Conservation (phyloP, 768 basidiomycete species). For the Rhodotorula taiwanensis region DNA sequence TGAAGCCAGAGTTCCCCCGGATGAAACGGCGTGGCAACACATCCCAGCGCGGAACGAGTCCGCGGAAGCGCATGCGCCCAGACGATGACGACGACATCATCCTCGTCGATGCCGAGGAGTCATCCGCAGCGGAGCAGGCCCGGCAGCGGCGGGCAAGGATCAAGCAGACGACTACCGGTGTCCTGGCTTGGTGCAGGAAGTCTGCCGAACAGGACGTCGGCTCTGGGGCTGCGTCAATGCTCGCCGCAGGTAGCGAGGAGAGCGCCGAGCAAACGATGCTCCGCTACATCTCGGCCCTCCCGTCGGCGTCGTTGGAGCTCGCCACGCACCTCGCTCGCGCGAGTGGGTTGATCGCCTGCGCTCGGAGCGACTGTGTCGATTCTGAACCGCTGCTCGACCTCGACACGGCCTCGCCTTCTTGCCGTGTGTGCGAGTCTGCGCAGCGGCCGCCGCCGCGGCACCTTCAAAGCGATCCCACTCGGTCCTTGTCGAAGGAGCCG, state of each 20-base stretch:
- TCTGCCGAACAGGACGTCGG: neutral
- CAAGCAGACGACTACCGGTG: too few relatives aligned
- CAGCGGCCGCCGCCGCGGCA: neutral
- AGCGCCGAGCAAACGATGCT: constrained; percentile 6
- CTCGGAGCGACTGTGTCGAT: constrained; percentile 13
- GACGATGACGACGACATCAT: neutral
- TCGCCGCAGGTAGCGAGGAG: constrained; percentile 4
- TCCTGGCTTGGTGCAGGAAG: neutral
- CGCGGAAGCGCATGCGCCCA: constrained; percentile 13
- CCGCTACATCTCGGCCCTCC: neutral
- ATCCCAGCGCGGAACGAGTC: too few relatives aligned
- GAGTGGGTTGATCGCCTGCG: constrained; percentile 23
- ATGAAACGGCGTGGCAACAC: too few relatives aligned
- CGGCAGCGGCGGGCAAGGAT: too few relatives aligned
- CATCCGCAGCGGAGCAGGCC: neutral
- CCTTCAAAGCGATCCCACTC: neutral
- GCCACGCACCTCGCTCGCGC: neutral
- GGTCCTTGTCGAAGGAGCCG: constrained; percentile 7
- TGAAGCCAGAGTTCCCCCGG: too few relatives aligned
- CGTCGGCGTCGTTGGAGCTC: neutral
- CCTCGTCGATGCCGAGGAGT: too few relatives aligned
- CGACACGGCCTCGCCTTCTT: neutral
- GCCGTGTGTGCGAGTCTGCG: constrained; percentile 24
- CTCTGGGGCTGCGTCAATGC: neutral
- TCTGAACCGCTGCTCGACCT: neutral